Conservation (phyloP, 2,329 filamentous ascomycete species). For the Sphaceloma murrayae region DNA sequence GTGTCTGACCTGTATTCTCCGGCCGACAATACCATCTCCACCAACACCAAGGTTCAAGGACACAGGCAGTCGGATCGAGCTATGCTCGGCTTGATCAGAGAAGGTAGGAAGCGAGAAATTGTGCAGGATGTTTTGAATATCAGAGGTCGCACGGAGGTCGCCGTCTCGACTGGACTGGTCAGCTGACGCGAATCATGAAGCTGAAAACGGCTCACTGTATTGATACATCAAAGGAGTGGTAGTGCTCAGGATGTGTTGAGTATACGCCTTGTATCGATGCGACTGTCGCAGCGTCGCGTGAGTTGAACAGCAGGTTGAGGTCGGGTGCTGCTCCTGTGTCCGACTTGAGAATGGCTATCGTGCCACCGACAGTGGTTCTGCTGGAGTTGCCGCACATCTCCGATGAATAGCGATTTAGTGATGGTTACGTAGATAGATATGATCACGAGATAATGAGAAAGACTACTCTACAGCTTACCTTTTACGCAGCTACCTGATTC, state of each 20-base stretch:
- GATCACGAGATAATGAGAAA: too few species aligned
- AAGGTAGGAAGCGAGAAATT: slow-evolving; percentile 2
- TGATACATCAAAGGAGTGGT: slow-evolving; percentile 4
- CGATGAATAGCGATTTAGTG: too few species aligned
- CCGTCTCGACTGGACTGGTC: slow-evolving; percentile 9
- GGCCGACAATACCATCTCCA: slow-evolving; percentile 13
- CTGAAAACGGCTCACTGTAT: slow-evolving; percentile 13
- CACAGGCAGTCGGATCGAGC: neutral
- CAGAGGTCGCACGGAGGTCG: slow-evolving; percentile 1
- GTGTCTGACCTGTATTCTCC: slow-evolving; percentile 7
- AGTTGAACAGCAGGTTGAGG: slow-evolving; percentile 15
- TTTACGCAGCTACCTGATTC: neutral
- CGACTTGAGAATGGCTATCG: slow-evolving; percentile 13
- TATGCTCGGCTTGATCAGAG: neutral
- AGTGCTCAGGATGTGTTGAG: neutral
- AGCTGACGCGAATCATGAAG: too few species aligned
- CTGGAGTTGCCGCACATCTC: slow-evolving; percentile 7
- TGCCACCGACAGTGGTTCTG: slow-evolving; percentile 9
- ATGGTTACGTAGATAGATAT: too few species aligned
- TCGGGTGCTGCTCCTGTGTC: slow-evolving; percentile 10
- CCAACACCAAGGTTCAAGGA: slow-evolving; percentile 13
- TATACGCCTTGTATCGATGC: slow-evolving; percentile 10
- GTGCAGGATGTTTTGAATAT: neutral
- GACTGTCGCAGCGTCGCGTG: neutral
- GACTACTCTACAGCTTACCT: neutral